Evolutionary conservation across 768 basidiomycete species (phyloP).

Genomic region (Fomitopsis serialis): DNA sequence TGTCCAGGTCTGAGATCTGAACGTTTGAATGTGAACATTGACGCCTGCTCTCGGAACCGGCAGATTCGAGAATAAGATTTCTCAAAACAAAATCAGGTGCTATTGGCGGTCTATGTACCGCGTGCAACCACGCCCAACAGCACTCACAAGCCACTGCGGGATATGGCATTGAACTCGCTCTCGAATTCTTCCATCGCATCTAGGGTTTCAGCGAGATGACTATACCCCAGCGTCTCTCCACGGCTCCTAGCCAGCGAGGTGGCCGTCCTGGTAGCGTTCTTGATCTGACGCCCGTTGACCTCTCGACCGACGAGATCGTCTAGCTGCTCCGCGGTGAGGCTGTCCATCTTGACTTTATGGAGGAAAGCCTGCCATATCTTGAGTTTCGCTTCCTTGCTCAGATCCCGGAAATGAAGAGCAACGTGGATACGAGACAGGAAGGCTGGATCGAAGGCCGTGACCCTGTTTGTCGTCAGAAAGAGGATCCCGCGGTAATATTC

Average conservation of each 20-base stretch:
- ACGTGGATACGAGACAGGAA: conserved; percentile 67
- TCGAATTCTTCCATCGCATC: conserved; percentile 52
- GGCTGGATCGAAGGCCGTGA: conserved; percentile 58
- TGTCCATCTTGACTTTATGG: background rate
- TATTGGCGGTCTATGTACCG: no score
- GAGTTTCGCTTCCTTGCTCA: conserved; percentile 36
- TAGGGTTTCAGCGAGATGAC: conserved; percentile 44
- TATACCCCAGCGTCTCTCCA: conserved; percentile 36
- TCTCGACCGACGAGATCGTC: background rate
- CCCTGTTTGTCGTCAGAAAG: conserved; percentile 34
- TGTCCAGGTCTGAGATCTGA: no score
- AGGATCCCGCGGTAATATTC: conserved; percentile 34
- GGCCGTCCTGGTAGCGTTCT: conserved; percentile 62
- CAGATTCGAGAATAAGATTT: no score
- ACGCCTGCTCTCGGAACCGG: no score
- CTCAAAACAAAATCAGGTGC: no score
- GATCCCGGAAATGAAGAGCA: conserved; percentile 28
- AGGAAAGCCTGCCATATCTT: background rate
- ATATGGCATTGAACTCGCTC: conserved; percentile 17
- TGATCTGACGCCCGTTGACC: conserved; percentile 31
- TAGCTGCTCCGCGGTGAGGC: background rate
- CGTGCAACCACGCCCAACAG: no score
- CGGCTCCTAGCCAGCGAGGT: conserved; percentile 44
- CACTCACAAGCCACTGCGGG: no score
- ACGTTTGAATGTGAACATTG: no score